These are phyloP conservation scores for Sphagnum fallax DNA, from an alignment of 228 moss, liverwort and hornwort species.

Conservation along the genomic window DNA sequence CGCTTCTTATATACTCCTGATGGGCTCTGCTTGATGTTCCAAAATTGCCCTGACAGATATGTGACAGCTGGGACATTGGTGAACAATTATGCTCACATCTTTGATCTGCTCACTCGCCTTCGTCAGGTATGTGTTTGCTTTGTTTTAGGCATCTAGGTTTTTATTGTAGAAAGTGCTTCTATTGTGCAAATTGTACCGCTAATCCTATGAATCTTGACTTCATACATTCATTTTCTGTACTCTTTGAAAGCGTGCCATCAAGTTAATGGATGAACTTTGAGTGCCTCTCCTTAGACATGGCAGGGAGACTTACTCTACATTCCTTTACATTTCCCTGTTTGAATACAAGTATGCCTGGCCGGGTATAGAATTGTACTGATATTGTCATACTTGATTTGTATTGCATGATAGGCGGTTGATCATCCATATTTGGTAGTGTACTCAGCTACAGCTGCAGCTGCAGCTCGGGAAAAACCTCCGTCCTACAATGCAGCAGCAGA, in stretches of 20 bases:
- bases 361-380: too few species aligned
- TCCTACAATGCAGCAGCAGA: slow-evolving; percentile 10
- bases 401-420: slow-evolving; percentile 40
- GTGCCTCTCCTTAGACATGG: too few species aligned
- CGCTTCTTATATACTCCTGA: background rate
- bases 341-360: too few species aligned
- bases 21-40: background rate
- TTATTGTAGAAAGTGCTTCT: background rate
- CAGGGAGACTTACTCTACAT: too few species aligned
- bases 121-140: slow-evolving; percentile 30
- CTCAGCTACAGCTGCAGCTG: slow-evolving; percentile 32
- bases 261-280: too few species aligned
- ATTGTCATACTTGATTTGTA: too few species aligned
- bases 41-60: slow-evolving; percentile 22
- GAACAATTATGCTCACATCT: slow-evolving; percentile 66
- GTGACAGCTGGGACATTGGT: slow-evolving; percentile 52
- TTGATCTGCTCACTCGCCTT: slow-evolving; percentile 57
- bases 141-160: background rate
- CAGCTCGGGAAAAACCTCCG: slow-evolving; percentile 13
- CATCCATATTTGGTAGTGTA: slow-evolving; percentile 61
- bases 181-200: background rate
- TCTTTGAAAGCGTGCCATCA: too few species aligned
- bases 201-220: too few species aligned
- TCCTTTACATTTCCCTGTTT: too few species aligned
- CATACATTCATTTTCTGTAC: too few species aligned